A percentile compares a stretch with the other conserved stretches of the same genome.
These are phyloP conservation scores for Camelina laxa DNA, from an alignment of 345 rosid species.

Conservation along the genomic window DNA sequence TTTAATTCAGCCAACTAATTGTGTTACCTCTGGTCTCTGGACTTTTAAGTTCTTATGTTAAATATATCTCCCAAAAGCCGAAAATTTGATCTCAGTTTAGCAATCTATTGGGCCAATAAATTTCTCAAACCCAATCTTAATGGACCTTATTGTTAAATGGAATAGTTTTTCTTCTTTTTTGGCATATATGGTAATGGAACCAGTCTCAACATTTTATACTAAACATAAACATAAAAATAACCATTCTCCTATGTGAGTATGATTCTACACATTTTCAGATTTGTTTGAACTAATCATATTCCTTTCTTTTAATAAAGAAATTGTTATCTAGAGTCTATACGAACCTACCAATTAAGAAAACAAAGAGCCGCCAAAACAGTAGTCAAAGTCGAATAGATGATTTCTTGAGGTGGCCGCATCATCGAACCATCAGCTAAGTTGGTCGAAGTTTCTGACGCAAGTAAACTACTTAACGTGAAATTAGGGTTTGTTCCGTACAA, in stretches of 20 bases:
- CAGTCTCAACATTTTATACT: neutral
- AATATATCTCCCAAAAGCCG: neutral
- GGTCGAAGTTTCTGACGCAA: conserved; percentile 69
- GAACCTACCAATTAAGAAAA: conserved; percentile 24
- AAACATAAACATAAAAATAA: neutral
- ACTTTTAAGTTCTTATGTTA: neutral
- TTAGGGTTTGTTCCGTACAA: conserved; percentile 83
- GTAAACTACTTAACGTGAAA: conserved; percentile 53
- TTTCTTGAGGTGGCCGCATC: conserved; percentile 36
- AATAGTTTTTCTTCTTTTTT: no score
- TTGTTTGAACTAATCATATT: conserved; percentile 8
- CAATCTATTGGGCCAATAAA: neutral
- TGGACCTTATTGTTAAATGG: neutral
- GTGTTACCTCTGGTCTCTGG: neutral
- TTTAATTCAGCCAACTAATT: neutral
- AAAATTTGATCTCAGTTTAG: neutral
- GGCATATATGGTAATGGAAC: no score
- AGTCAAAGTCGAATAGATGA: conserved; percentile 22
- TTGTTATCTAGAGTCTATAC: neutral
- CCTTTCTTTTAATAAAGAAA: neutral
- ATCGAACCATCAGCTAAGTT: conserved; percentile 46
- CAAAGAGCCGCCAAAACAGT: conserved; percentile 1
- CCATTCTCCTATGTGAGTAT: neutral
- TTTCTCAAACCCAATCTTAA: conserved; percentile 11
- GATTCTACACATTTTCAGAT: conserved; percentile 20